phyloP scores from a whole-genome alignment of 306 rosid genomes.

The Biancaea sappan region DNA sequence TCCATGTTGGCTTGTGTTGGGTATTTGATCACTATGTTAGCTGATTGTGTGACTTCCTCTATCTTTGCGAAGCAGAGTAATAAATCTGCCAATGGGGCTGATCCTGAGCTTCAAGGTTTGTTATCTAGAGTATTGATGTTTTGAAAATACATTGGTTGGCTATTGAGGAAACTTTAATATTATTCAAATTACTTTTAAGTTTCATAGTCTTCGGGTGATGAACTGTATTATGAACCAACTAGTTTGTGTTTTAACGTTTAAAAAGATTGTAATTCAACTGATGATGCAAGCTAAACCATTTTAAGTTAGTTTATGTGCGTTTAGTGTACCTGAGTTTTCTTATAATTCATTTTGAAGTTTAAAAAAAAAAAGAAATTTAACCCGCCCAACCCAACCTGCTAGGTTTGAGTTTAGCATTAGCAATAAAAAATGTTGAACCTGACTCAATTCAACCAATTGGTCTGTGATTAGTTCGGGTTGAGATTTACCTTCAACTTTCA shows the following conservation, averaged over 20 bases:
- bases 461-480: too few species aligned
- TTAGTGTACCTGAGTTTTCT: neutral
- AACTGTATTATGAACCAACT: neutral
- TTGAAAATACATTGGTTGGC: slow-evolving; percentile 6
- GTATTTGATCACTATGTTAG: slow-evolving; percentile 63
- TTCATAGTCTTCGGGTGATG: neutral
- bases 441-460: too few species aligned
- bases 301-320: neutral
- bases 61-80: slow-evolving; percentile 39
- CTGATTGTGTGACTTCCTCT: slow-evolving; percentile 56
- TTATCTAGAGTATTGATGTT: neutral
- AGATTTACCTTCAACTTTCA: too few species aligned
- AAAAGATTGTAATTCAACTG: slow-evolving; percentile 7
- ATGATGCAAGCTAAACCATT: neutral
- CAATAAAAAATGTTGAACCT: too few species aligned
- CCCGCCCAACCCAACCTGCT: too few species aligned
- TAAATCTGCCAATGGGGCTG: neutral
- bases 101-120: slow-evolving; percentile 56
- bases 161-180: neutral
- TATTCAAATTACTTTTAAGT: neutral
- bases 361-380: too few species aligned
- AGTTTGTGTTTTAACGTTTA: neutral
- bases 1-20: slow-evolving; percentile 73
- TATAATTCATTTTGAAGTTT: too few species aligned
- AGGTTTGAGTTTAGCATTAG: too few species aligned